phyloP scores from a whole-genome alignment of 202 grass and related monocot genomes.

The Cymbopogon flexuosus region DNA sequence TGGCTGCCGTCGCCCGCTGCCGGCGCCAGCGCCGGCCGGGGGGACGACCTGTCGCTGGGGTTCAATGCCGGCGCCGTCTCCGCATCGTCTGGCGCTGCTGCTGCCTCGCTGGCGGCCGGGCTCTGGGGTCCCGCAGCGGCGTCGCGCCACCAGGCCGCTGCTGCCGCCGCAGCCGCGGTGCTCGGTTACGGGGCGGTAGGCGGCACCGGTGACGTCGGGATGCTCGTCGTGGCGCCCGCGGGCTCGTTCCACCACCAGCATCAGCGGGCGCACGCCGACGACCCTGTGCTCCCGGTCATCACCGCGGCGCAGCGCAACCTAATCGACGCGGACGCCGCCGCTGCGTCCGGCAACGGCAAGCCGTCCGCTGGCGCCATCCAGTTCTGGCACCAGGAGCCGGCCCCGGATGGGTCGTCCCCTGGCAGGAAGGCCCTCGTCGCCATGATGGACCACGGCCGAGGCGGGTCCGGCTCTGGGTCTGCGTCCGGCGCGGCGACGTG shows the following conservation, averaged over 20 bases:
- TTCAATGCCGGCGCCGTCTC: constrained; percentile 65
- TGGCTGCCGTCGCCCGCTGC: constrained; percentile 63
- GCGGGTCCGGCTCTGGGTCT: background rate
- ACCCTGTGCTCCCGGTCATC: constrained; percentile 66
- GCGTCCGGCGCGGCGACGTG: constrained; percentile 46
- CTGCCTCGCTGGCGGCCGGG: constrained; percentile 15
- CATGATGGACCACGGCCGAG: constrained; percentile 39
- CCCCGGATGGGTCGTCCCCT: constrained; percentile 25
- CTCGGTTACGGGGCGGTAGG: constrained; percentile 58
- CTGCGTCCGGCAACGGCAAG: background rate
- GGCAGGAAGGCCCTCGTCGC: constrained; percentile 48
- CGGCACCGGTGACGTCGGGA: constrained; percentile 56
- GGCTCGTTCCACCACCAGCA: constrained; percentile 51
- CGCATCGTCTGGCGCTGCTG: background rate
- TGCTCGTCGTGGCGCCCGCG: constrained; percentile 56
- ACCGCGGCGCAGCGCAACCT: constrained; percentile 53
- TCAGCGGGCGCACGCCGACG: background rate
- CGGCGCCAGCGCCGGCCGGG: constrained; percentile 37
- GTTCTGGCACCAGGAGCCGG: constrained; percentile 54
- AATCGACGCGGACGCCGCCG: constrained; percentile 13
- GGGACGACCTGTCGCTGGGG: constrained; percentile 77
- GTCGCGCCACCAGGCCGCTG: constrained; percentile 37
- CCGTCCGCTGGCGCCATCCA: constrained; percentile 43
- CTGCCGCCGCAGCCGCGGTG: constrained; percentile 39
- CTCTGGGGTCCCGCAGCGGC: constrained; percentile 38